phyloP scores from a whole-genome alignment of 805 yeast species.

The Saccharomycopsis microspora region DNA sequence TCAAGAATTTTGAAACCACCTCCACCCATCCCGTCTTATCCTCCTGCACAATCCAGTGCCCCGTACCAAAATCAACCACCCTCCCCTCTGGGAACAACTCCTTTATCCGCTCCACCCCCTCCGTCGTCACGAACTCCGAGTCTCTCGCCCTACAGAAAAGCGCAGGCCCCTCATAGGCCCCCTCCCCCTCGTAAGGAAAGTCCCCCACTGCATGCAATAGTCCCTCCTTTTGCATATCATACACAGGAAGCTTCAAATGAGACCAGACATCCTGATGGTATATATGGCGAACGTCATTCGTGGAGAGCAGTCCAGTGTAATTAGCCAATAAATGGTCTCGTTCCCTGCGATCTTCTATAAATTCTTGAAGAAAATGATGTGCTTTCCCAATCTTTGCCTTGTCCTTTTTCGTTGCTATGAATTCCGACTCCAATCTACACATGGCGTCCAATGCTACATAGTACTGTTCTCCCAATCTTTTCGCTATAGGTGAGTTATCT shows the following conservation, averaged over 20 bases:
- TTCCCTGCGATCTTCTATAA: constrained; percentile 16
- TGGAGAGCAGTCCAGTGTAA: constrained; percentile 23
- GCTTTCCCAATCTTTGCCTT: constrained; percentile 23
- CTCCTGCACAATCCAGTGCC: constrained; percentile 21
- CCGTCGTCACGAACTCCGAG: constrained; percentile 30
- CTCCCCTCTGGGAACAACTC: constrained; percentile 20
- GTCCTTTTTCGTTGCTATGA: constrained; percentile 19
- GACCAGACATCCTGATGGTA: constrained; percentile 21
- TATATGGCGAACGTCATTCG: constrained; percentile 18
- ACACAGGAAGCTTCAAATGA: constrained; percentile 26
- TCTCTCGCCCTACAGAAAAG: constrained; percentile 33
- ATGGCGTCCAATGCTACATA: constrained; percentile 28
- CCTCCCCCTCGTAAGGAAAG: constrained; percentile 21
- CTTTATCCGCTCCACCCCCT: constrained; percentile 19
- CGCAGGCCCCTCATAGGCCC: constrained; percentile 24
- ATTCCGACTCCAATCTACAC: constrained; percentile 25
- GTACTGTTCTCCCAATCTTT: constrained; percentile 27
- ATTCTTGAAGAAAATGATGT: constrained; percentile 4
- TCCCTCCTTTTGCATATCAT: constrained; percentile 19
- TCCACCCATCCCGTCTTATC: too few relatives aligned
- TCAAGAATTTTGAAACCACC: too few relatives aligned
- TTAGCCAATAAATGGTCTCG: constrained; percentile 31
- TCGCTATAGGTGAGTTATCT: constrained; percentile 35
- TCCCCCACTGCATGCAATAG: constrained; percentile 19
- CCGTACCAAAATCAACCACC: constrained; percentile 21